Base-by-base conservation (phyloP, 495 filamentous ascomycete genomes). In the Viridothelium virens region DNA sequence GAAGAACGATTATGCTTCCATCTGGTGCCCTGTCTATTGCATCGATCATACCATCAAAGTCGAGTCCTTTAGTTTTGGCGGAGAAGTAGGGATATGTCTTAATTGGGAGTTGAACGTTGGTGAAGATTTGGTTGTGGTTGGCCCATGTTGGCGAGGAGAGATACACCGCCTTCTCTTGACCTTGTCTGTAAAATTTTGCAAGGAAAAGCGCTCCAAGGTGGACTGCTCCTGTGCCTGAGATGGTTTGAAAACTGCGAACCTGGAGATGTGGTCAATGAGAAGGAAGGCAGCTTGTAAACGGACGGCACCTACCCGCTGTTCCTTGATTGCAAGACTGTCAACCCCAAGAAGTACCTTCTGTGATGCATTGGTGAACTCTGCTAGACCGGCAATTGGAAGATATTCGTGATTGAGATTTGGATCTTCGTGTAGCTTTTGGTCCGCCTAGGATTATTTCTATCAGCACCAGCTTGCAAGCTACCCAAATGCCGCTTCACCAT, bases 41-140 rank as follows among this genome's bases (percentile, higher is more conserved):
- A 61, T 72, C 71, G 68, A 89, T 84, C 89, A 97, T 92, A 74
- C 92, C 94, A 37, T 86, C 83, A 76, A 97, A 91, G 75, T 97
- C 92, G 63, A 99, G 87, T 36, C 91, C 92, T 73, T 89, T 92
- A 64, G 93, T 97, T 72, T 88, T 67, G 70, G 87, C 79, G 70
- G 85, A 84, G 81, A 96, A 99, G 82, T 99, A 99, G 12, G 94
- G 95, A 81, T 99, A 99, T 67, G 82, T 82, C 63, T 87, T 86
- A 70, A 90, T 85, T 11, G 85, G 81, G 37, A 97, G 80, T 73
- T 83, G 79, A 75, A 97, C 92, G 76, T 99, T 99, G 73, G 81
- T 83, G 82, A 99, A 96, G 80, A 99, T 96, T 76, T 99, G 94
- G 82, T 92, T 85, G 85, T 99, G 94, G 79, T 99, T 99, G 66